Conservation (phyloP, 2,329 filamentous ascomycete species). For the Fusarium kyushuense region DNA sequence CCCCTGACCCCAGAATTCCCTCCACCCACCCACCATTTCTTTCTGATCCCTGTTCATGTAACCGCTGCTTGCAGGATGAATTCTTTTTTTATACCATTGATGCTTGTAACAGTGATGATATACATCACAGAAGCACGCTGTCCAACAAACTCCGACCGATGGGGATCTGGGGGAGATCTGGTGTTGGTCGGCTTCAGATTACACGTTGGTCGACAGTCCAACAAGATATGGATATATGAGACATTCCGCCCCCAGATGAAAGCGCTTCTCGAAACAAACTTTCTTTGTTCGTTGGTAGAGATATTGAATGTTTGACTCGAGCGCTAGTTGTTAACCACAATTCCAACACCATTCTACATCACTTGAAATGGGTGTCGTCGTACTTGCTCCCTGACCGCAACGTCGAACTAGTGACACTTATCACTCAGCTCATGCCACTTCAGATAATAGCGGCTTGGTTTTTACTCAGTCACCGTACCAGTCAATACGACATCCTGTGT, state of each 20-base stretch:
- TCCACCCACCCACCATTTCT: constrained; percentile 26
- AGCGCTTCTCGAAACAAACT: constrained; percentile 38
- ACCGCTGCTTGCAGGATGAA: constrained; percentile 15
- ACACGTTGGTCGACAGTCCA: constrained; percentile 20
- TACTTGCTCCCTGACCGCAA: constrained; percentile 12
- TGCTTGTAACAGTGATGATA: constrained; percentile 13
- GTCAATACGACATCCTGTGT: constrained; percentile 22
- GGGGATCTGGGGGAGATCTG: constrained; percentile 27
- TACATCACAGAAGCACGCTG: constrained; percentile 19
- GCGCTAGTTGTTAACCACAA: constrained; percentile 18
- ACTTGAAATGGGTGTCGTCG: constrained; percentile 9
- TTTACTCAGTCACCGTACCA: constrained; percentile 28
- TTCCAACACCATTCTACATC: constrained; percentile 20
- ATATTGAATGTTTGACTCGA: constrained; percentile 11
- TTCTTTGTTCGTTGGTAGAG: constrained; percentile 14
- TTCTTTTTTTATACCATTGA: constrained; percentile 38
- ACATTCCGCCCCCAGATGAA: constrained; percentile 22
- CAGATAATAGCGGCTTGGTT: constrained; percentile 15
- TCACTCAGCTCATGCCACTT: constrained; percentile 29
- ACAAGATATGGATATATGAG: constrained; percentile 16
- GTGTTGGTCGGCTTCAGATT: constrained; percentile 29
- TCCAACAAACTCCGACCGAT: constrained; percentile 14
- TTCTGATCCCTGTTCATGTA: constrained; percentile 18
- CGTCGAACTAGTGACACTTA: constrained; percentile 14
- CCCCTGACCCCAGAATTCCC: constrained; percentile 29